Percentiles rank a stretch among this genome's conserved stretches.
Conservation (phyloP, 371 early-diverging fungal species). For the Nematocida sp. region DNA sequence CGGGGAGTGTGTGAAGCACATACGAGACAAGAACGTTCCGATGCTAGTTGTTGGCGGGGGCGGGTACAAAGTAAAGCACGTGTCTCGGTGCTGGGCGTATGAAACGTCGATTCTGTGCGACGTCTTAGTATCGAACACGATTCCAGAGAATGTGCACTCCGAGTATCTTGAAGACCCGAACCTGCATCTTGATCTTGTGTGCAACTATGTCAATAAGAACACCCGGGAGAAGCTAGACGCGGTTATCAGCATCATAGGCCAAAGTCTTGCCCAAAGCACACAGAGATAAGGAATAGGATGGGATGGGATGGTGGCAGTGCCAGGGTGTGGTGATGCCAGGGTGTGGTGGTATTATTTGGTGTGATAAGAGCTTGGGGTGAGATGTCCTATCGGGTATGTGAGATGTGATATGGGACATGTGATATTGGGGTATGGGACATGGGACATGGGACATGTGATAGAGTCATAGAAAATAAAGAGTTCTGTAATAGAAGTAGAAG, state of each 20-base stretch:
- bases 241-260: conserved; percentile 19
- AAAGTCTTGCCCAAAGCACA: too few species aligned
- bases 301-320: neutral
- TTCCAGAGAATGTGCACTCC: conserved; percentile 63
- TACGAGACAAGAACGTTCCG: conserved; percentile 82
- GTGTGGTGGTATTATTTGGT: neutral
- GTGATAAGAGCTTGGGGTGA: neutral
- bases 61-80: conserved; percentile 95
- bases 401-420: neutral
- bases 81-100: conserved; percentile 79
- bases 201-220: conserved; percentile 42
- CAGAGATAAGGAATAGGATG: too few species aligned
- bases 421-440: neutral
- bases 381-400: neutral
- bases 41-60: conserved; percentile 91
- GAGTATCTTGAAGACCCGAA: conserved; percentile 59
- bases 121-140: conserved; percentile 55
- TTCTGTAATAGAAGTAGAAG: too few species aligned
- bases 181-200: conserved; percentile 34
- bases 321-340: neutral
- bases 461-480: too few species aligned
- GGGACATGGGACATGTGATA: too few species aligned
- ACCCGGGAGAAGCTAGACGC: conserved; percentile 17
- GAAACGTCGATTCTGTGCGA: conserved; percentile 63
- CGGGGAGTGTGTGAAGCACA: conserved; percentile 80